phyloP scores from a whole-genome alignment of 139 green algal species.

The Coelastrella sp. region DNA sequence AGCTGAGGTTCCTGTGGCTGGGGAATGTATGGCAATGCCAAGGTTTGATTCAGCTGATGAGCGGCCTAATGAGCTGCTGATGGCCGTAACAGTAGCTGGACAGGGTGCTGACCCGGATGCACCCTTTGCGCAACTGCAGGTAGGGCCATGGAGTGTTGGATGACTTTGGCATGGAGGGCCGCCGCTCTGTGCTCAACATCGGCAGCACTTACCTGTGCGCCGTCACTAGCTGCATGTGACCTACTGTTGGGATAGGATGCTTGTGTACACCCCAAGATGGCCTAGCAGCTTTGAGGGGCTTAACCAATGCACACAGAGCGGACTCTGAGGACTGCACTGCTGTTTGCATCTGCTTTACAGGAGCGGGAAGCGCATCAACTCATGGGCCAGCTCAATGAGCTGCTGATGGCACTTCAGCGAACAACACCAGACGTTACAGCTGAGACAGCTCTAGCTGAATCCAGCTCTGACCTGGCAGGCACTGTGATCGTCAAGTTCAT shows the following conservation, averaged over 20 bases:
- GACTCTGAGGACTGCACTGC: neutral
- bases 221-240: too few species aligned
- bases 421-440: neutral
- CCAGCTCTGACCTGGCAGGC: conserved; percentile 19
- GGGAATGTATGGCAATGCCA: neutral
- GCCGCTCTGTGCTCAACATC: too few species aligned
- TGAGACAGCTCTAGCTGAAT: neutral
- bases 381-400: neutral
- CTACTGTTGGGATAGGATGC: too few species aligned
- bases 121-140: neutral
- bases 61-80: neutral
- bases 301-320: too few species aligned
- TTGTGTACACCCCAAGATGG: too few species aligned
- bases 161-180: too few species aligned
- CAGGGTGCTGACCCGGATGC: neutral
- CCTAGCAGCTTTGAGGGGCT: too few species aligned
- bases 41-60: neutral
- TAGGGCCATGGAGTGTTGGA: neutral
- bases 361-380: neutral
- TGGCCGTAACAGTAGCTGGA: neutral
- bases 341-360: neutral
- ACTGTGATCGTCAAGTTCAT: neutral
- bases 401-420: neutral
- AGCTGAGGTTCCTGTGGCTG: neutral
- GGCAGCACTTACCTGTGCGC: too few species aligned